Evolutionary conservation across 495 filamentous ascomycete species (phyloP), one percentile per base, ranked within the genome.

Genomic region (Lineolata rhizophorae): DNA sequence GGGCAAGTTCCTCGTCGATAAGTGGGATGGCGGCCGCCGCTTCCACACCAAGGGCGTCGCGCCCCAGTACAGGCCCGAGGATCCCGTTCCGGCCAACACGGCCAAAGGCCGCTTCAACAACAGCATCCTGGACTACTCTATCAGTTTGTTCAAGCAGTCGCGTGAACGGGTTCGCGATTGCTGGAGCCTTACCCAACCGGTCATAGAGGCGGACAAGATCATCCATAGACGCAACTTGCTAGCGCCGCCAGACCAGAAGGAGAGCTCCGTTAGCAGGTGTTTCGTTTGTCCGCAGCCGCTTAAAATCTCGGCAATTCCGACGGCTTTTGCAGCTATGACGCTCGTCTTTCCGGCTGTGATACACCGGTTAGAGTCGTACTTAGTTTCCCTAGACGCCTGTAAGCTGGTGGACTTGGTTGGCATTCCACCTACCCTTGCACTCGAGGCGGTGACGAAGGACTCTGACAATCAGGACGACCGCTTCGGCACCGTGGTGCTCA

Each of bases 361-460:
- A 18, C 73, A 74, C 39, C 67, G 81, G 6, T 45, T 94, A 3
- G 83, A 97, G 37, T 70, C 74, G 0, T 79, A 73, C 35, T 55
- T 97, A 11, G 74, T 94, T 34, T 73, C 76, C 0, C 49, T 77
- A 3, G 84, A 97, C 36, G 67, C 67, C 9, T 70, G 73, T 29
- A 52, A 65, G 10, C 48, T 67, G 6, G 44, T 77, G 11, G 58
- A 65, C 9, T 48, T 68, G 5, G 44, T 78, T 11, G 58, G 58
- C 13, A 51, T 83, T 2, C 42, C 58, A 2, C 55, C 91, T n/a
- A 53, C 55, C 4, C 57, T 81, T 29, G 84, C 84, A 0, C 56
- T 97, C 1, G 90, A 94, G 44, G 83, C 87, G 1, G 60, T 94
- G 18, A 97, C 87, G 1, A 95, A 97, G 45, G 83, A 95, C 44